Conservation (phyloP, 495 filamentous ascomycete genomes). For the Penicillium paxilli region DNA sequence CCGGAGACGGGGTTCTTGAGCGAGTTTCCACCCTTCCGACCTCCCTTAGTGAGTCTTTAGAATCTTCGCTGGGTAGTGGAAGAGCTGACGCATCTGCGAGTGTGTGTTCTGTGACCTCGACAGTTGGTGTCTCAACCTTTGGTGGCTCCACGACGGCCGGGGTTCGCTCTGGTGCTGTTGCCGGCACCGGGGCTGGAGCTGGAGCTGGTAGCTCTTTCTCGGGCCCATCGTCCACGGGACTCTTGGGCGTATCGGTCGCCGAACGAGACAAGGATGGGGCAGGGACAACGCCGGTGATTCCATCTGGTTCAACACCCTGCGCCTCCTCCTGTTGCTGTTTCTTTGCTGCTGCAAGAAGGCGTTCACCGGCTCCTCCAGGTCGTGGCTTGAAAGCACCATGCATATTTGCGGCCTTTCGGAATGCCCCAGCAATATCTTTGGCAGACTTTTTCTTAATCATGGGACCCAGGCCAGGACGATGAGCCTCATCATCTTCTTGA, state of each 20-base stretch:
- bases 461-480: conserved; percentile 79
- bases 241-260: conserved; percentile 27
- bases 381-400: conserved; percentile 82
- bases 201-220: conserved; percentile 16
- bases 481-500: conserved; percentile 49
- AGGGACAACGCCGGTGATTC: conserved; percentile 83
- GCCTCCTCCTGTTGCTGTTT: conserved; percentile 51
- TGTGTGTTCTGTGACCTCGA: conserved; percentile 39
- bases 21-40: conserved; percentile 26
- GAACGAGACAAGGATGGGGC: conserved; percentile 57
- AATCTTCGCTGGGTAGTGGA: conserved; percentile 32
- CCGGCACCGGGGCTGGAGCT: conserved; percentile 3
- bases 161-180: conserved; percentile 1
- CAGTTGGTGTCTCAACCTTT: conserved; percentile 33
- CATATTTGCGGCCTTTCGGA: conserved; percentile 83
- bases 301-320: conserved; percentile 66
- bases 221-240: conserved; percentile 16
- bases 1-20: conserved; percentile 39
- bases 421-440: conserved; percentile 70
- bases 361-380: conserved; percentile 77
- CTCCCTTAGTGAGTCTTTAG: conserved; percentile 35
- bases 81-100: conserved; percentile 27
- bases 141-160: not conserved
- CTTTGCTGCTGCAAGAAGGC: conserved; percentile 54
- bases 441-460: conserved; percentile 83